Evolutionary conservation across 2,329 filamentous ascomycete species (phyloP), one percentile per base, ranked within the genome.

Genomic region (Pseudogymnoascus sp.): DNA sequence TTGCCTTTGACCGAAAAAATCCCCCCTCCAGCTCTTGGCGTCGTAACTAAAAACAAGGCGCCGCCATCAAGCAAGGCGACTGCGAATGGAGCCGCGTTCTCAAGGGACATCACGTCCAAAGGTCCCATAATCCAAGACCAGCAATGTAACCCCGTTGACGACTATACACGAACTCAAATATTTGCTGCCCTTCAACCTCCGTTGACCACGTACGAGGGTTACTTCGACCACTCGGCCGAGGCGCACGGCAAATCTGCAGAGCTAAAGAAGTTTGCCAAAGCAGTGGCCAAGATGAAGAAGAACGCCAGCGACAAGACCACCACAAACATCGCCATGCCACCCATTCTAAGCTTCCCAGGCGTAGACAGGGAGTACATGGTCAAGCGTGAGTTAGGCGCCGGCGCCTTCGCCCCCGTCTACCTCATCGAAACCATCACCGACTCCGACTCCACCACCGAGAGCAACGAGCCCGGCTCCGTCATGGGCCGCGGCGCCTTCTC

Each of bases 381-480:
- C 64, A 91, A 89, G 72, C 86, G 88, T 60, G 92, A 97, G 74
- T 85, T 99, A 11, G 95, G 95, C 1, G 90, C 92, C 28, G 95
- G 95, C 8, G 95, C 95, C 0, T 99, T 96, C 76, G 95, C 93
- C 0, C 93, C 95, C 0, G 95, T 99, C 2, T 99, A 97, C 73
- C 84, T 99, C 0, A 88, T 93, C 7, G 91, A 96, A 72, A 88
- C 88, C 69, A 82, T 85, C n/a, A 77, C 78, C 0, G 79, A 82
- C 3, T 79, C 79, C 33, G 76, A 78, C 0, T 75, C 78, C 11
- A 77, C 79, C 9, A 75, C 77, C 28, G 74, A 78, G 9, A 75
- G 78, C 17, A 78, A 83, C 15, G 80, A 83, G 33, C 76, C 78
- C 50, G 73, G 71, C 62, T 74, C 69, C 62, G 78, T 79, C 63